A percentile compares a stretch with the other conserved stretches of the same genome.
Conservation (phyloP, 2,329 filamentous ascomycete species). For the Canariomyces notabilis region DNA sequence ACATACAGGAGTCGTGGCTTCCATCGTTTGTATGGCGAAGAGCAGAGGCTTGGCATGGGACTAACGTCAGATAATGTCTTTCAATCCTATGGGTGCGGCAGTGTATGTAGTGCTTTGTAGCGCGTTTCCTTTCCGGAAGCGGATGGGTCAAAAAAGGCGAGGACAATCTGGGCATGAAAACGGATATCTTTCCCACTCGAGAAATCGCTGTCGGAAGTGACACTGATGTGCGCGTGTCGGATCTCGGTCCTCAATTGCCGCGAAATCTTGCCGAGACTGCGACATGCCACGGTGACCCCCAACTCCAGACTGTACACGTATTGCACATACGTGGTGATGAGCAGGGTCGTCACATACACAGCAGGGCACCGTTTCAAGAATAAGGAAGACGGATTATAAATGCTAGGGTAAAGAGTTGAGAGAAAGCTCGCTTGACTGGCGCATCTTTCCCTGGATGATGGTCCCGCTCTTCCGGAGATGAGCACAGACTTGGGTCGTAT, state of each 20-base stretch:
- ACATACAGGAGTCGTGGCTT: too few relatives aligned
- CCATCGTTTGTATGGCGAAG: too few relatives aligned
- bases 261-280: slow-evolving; percentile 14
- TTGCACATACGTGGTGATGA: too few relatives aligned
- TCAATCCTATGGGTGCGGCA: too few relatives aligned
- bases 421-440: slow-evolving; percentile 9
- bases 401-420: slow-evolving; percentile 1
- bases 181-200: background rate
- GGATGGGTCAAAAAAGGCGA: background rate
- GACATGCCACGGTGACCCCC: slow-evolving; percentile 5
- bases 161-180: background rate
- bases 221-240: slow-evolving; percentile 11
- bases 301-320: too few relatives aligned
- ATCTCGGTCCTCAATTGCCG: slow-evolving; percentile 23
- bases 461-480: slow-evolving; percentile 22
- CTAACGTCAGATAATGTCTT: too few relatives aligned
- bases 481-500: slow-evolving; percentile 14
- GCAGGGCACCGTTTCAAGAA: slow-evolving; percentile 15
- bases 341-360: slow-evolving; percentile 1
- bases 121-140: too few relatives aligned
- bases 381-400: slow-evolving; percentile 3
- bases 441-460: slow-evolving; percentile 8
- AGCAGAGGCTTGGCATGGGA: too few relatives aligned
- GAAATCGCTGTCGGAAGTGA: background rate
- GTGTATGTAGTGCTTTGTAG: too few relatives aligned